A percentile compares a stretch with the other conserved stretches of the same genome.
phyloP scores from a whole-genome alignment of 306 rosid genomes.

The Corylus avellana region DNA sequence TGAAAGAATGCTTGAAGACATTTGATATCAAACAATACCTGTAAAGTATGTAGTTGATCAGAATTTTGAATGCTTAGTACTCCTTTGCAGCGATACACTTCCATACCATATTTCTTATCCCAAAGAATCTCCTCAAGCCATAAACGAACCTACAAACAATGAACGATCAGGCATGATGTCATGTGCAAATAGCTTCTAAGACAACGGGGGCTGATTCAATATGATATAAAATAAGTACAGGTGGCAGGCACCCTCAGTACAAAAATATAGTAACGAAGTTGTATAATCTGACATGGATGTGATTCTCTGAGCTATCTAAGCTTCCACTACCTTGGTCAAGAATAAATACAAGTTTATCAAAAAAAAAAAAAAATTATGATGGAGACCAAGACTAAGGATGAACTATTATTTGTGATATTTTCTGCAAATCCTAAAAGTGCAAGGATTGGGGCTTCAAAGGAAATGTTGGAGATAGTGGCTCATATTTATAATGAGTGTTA shows the following conservation, averaged over 20 bases:
- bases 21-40: slow-evolving; percentile 49
- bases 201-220: background rate
- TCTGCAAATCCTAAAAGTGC: background rate
- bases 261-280: background rate
- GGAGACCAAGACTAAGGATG: background rate
- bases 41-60: slow-evolving; percentile 79
- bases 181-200: slow-evolving; percentile 18
- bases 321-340: slow-evolving; percentile 7
- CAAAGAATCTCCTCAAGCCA: slow-evolving; percentile 98
- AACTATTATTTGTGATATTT: background rate
- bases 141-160: slow-evolving; percentile 51
- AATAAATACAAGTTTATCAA: background rate
- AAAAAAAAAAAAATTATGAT: background rate
- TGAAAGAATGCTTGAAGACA: slow-evolving; percentile 6
- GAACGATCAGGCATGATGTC: slow-evolving; percentile 6
- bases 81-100: slow-evolving; percentile 94
- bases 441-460: background rate
- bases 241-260: background rate
- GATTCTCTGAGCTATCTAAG: background rate
- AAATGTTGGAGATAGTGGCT: too few relatives aligned
- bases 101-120: slow-evolving; percentile 93
- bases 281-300: background rate
- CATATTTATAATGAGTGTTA: too few relatives aligned
- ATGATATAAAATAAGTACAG: background rate
- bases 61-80: slow-evolving; percentile 60